These are phyloP conservation scores for Austroboletus novae-zelandiae DNA, from an alignment of 1,284 basidiomycete genomes.

Conservation along the genomic window DNA sequence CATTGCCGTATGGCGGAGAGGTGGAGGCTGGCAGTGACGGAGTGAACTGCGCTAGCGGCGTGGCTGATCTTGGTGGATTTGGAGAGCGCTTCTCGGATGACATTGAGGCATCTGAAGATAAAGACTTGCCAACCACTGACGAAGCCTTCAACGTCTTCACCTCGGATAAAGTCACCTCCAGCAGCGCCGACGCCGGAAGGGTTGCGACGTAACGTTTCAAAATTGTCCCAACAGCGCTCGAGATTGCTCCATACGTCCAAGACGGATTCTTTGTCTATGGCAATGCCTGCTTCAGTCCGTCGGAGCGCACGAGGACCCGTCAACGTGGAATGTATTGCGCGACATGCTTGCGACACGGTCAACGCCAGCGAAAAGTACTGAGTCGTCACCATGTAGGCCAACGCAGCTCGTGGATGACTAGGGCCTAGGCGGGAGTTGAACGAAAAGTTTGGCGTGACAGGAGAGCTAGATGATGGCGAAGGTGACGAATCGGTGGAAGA, in stretches of 20 bases:
- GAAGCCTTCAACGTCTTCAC: slow-evolving; percentile 61
- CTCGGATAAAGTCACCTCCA: slow-evolving; percentile 42
- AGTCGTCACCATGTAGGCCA: slow-evolving; percentile 27
- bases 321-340: slow-evolving; percentile 70
- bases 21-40: slow-evolving; percentile 42
- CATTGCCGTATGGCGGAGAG: slow-evolving; percentile 48
- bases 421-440: slow-evolving; percentile 32
- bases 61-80: slow-evolving; percentile 1
- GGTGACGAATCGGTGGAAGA: slow-evolving; percentile 23
- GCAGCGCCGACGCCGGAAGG: slow-evolving; percentile 32
- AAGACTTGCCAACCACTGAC: slow-evolving; percentile 51
- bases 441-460: slow-evolving; percentile 33
- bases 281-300: slow-evolving; percentile 44
- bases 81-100: slow-evolving; percentile 36
- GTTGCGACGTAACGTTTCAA: slow-evolving; percentile 57
- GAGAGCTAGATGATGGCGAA: slow-evolving; percentile 25
- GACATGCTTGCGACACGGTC: slow-evolving; percentile 67
- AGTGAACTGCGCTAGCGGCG: slow-evolving; percentile 18
- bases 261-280: slow-evolving; percentile 61
- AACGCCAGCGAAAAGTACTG: slow-evolving; percentile 61
- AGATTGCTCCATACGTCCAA: slow-evolving; percentile 78
- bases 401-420: slow-evolving; percentile 33
- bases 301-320: slow-evolving; percentile 72
- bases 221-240: slow-evolving; percentile 77
- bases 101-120: slow-evolving; percentile 50